Evolutionary conservation across 495 filamentous ascomycete species (phyloP).

Genomic region (Penicillium maclennaniae): DNA sequence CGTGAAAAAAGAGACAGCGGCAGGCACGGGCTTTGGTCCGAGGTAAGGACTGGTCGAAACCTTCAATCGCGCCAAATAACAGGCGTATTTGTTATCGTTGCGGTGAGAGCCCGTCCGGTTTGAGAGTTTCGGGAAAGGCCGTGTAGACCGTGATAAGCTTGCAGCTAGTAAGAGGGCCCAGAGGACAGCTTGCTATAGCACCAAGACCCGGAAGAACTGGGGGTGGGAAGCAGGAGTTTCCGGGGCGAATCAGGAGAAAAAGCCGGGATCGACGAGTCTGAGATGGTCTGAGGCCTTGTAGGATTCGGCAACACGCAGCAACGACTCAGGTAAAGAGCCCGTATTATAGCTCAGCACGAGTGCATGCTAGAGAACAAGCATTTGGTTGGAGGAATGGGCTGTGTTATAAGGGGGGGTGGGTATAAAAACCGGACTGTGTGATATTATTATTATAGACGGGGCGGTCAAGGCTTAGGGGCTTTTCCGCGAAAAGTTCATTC

Average conservation of each 20-base stretch:
- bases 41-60: slow-evolving; percentile 15
- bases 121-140: slow-evolving; percentile 13
- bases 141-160: slow-evolving; percentile 19
- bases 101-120: slow-evolving; percentile 21
- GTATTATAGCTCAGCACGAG: slow-evolving; percentile 19
- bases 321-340: slow-evolving; percentile 11
- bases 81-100: slow-evolving; percentile 23
- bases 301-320: slow-evolving; percentile 16
- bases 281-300: slow-evolving; percentile 1
- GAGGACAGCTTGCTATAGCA: slow-evolving; percentile 3
- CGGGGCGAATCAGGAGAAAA: slow-evolving; percentile 18
- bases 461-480: background rate
- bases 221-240: slow-evolving; percentile 1
- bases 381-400: slow-evolving; percentile 26
- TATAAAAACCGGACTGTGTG: background rate
- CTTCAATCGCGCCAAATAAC: slow-evolving; percentile 8
- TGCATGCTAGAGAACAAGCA: slow-evolving; percentile 23
- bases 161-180: slow-evolving; percentile 12
- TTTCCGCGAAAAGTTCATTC: background rate
- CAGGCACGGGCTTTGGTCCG: slow-evolving; percentile 16
- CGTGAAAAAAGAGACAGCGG: slow-evolving; percentile 3
- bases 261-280: slow-evolving; percentile 4
- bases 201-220: background rate
- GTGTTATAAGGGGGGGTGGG: slow-evolving; percentile 2
- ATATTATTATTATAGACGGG: slow-evolving; percentile 1